A percentile compares a stretch with the other conserved stretches of the same genome.
phyloP scores from a whole-genome alignment of 2,329 filamentous ascomycete genomes.

The Diatrype stigma region DNA sequence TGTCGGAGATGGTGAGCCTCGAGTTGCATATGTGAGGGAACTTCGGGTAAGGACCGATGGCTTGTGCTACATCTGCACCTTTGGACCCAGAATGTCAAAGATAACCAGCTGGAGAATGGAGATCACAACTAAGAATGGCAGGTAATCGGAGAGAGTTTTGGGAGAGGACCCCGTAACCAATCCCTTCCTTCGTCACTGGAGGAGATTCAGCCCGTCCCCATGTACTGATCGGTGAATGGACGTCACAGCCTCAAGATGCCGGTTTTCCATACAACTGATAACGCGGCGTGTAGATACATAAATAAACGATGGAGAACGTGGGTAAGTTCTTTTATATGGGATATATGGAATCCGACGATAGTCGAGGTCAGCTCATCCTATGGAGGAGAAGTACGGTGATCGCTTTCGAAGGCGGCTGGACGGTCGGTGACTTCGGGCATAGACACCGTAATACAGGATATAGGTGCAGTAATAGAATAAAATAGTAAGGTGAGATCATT shows the following conservation, averaged over 20 bases:
- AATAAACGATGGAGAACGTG: background rate
- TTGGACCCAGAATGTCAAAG: conserved; percentile 17
- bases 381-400: background rate
- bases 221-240: background rate
- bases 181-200: no score
- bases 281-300: background rate
- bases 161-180: conserved; percentile 15
- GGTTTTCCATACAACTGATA: background rate
- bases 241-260: background rate
- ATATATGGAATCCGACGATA: background rate
- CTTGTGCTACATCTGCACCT: conserved; percentile 19
- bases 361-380: background rate
- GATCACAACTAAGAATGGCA: conserved; percentile 25
- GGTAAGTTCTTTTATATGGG: background rate
- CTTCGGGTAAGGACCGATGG: conserved; percentile 15
- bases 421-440: background rate
- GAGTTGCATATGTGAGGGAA: conserved; percentile 16
- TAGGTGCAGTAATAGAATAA: no score
- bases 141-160: conserved; percentile 15
- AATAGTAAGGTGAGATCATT: no score
- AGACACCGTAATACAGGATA: no score
- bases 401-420: background rate
- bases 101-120: conserved; percentile 14
- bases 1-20: conserved; percentile 16
- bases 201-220: no score